These are phyloP conservation scores for Tulasnella sp. DNA, from an alignment of 768 basidiomycete genomes.

Conservation along the genomic window DNA sequence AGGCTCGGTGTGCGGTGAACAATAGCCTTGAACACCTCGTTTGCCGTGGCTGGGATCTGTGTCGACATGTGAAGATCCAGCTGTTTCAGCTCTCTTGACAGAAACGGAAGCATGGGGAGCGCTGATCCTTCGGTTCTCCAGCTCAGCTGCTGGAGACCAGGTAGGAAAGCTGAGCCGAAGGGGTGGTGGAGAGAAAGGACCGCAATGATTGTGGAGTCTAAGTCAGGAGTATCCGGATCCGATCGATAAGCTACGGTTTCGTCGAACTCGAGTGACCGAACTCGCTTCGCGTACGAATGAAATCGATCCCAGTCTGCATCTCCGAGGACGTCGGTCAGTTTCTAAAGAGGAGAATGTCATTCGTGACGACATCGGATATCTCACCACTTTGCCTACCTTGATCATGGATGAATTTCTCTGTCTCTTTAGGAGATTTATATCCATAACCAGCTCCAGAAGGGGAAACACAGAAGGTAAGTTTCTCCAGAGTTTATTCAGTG, in stretches of 20 bases:
- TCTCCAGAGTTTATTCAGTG: not conserved
- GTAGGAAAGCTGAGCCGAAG: not conserved
- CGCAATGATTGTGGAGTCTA: not conserved
- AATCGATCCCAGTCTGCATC: not conserved
- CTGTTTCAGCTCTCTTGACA: not conserved
- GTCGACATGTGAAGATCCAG: too few relatives aligned
- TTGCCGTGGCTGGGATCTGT: too few relatives aligned
- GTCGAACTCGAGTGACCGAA: not conserved
- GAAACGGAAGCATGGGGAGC: not conserved
- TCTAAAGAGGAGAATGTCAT: too few relatives aligned
- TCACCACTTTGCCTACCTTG: too few relatives aligned
- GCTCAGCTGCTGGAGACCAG: not conserved
- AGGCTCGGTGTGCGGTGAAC: too few relatives aligned
- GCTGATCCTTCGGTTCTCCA: not conserved
- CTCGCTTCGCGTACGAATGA: not conserved
- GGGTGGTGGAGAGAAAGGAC: not conserved
- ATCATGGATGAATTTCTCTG: too few relatives aligned
- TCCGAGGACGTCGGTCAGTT: too few relatives aligned
- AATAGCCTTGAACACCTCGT: too few relatives aligned
- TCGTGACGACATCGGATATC: too few relatives aligned
- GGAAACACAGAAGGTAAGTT: not conserved
- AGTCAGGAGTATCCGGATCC: not conserved
- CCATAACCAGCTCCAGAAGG: not conserved
- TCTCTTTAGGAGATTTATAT: too few relatives aligned
- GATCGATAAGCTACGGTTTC: not conserved